Base-by-base conservation (phyloP, 192 early-diverging fungal species). In the Endogone sp. region DNA sequence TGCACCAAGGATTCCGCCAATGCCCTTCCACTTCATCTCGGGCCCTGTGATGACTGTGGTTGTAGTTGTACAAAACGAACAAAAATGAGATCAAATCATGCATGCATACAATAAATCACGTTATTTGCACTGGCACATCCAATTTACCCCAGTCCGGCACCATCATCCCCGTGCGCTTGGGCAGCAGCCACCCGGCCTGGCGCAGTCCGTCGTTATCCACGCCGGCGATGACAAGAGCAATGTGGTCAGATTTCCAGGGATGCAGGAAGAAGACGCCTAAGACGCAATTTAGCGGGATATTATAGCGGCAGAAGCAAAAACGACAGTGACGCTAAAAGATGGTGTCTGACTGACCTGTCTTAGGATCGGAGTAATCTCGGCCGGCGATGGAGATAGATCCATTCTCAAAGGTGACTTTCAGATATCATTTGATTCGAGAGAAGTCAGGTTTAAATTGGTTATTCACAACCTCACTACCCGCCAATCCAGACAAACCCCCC, bases 121-220 rank as follows among this genome's bases (percentile, higher is more conserved):
- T n/a, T n/a, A n/a, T n/a, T n/a, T n/a, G n/a, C n/a, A n/a, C n/a
- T n/a, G n/a, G n/a, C n/a, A n/a, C n/a, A n/a, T n/a, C n/a, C n/a
- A n/a, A n/a, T n/a, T 44, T 80, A 79, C 80, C 69, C 79, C 81
- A 85, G 62, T 85, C 84, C 27, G 84, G 82, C 25, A 85, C 73
- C 13, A 83, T 27, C 3, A 82, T 71, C 3, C 84, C 84, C 24
- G 84, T 80, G 9, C 80, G 75, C 37, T 78, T 81, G 10, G 82
- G 84, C 29, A 85, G 69, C n/a, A 85, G 64, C 44, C 75, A 67
- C 8, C 73, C 64, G 1, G 82, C 80, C 2, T 63, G 65, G 23
- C 74, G 65, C 3, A 85, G 66, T 2, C 84, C 84, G 21, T 67
- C 61, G 2, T 23, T 28, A 73, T 85, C 81, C 0, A 78, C 27